These are phyloP conservation scores for Telopea speciosissima DNA, from an alignment of 177 flowering plant genomes.

Conservation along the genomic window DNA sequence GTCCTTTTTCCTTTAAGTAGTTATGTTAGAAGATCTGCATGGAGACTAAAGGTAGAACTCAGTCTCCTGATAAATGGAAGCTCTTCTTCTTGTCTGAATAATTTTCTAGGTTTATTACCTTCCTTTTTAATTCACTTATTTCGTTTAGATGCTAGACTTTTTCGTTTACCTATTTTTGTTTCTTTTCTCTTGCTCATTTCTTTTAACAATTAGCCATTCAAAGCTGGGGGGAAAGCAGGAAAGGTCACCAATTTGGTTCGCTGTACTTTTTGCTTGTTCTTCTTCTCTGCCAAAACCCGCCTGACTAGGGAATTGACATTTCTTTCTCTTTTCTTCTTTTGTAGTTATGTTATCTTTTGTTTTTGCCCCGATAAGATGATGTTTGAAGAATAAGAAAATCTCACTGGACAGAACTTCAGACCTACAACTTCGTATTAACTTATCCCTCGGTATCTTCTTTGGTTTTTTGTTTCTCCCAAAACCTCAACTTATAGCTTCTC, in stretches of 20 bases:
- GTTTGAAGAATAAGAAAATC: no score
- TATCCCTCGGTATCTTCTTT: no score
- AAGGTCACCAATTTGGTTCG: background rate
- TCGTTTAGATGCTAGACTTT: background rate
- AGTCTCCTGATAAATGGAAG: slow-evolving; percentile 76
- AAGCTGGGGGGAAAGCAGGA: background rate
- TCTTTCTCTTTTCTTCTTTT: no score
- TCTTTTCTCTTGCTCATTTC: background rate
- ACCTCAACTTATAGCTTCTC: no score
- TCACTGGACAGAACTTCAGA: no score
- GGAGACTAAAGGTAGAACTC: slow-evolving; percentile 57
- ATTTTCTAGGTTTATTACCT: slow-evolving; percentile 45
- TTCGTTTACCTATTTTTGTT: background rate
- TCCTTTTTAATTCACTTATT: background rate
- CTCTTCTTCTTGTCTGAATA: slow-evolving; percentile 56
- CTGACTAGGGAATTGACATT: no score
- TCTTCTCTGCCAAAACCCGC: no score
- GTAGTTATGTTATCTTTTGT: no score
- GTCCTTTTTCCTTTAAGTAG: slow-evolving; percentile 27
- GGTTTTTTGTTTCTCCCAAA: no score
- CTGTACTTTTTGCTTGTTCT: background rate
- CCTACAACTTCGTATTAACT: no score
- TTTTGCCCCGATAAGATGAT: no score
- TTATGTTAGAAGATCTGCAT: slow-evolving; percentile 76
- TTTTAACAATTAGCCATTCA: background rate